Percentiles rank a stretch among this genome's conserved stretches.
Conservation (phyloP, 1,139 yeast genomes). For the Kodamaea plutei region DNA sequence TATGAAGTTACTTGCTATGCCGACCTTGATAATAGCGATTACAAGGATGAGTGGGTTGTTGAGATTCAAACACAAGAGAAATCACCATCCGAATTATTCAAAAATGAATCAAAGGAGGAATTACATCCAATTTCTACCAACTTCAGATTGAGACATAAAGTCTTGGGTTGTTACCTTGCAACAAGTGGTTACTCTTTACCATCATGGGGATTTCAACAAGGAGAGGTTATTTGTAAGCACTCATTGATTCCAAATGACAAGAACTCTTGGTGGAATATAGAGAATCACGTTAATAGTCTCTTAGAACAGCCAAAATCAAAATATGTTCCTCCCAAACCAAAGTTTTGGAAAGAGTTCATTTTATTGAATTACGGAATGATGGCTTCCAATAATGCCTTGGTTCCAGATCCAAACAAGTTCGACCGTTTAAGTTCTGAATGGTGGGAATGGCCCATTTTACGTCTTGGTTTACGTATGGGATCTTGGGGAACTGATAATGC, state of each 20-base stretch:
- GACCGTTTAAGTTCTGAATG: constrained; percentile 65
- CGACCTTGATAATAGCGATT: constrained; percentile 48
- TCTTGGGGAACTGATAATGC: constrained; percentile 50
- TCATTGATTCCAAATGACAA: constrained; percentile 51
- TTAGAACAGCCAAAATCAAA: constrained; percentile 32
- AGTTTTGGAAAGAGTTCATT: constrained; percentile 68
- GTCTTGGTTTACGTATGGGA: constrained; percentile 66
- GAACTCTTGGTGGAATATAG: constrained; percentile 79
- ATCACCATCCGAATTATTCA: constrained; percentile 49
- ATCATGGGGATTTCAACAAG: constrained; percentile 78
- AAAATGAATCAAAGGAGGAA: constrained; percentile 32
- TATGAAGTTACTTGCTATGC: constrained; percentile 74
- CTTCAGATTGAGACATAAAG: constrained; percentile 59
- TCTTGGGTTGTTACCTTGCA: constrained; percentile 67
- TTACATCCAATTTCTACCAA: constrained; percentile 70
- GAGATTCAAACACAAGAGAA: constrained; percentile 57
- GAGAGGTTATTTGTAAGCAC: constrained; percentile 68
- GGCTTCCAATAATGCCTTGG: constrained; percentile 69
- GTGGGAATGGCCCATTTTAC: constrained; percentile 80
- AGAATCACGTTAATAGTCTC: constrained; percentile 53
- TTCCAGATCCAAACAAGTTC: constrained; percentile 66
- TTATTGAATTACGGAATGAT: constrained; percentile 72
- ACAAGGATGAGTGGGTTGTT: constrained; percentile 68
- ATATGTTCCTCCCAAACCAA: constrained; percentile 63
- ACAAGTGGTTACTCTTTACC: constrained; percentile 72